These are phyloP conservation scores for Styphnolobium japonicum DNA, from an alignment of 306 rosid species.

Conservation along the genomic window DNA sequence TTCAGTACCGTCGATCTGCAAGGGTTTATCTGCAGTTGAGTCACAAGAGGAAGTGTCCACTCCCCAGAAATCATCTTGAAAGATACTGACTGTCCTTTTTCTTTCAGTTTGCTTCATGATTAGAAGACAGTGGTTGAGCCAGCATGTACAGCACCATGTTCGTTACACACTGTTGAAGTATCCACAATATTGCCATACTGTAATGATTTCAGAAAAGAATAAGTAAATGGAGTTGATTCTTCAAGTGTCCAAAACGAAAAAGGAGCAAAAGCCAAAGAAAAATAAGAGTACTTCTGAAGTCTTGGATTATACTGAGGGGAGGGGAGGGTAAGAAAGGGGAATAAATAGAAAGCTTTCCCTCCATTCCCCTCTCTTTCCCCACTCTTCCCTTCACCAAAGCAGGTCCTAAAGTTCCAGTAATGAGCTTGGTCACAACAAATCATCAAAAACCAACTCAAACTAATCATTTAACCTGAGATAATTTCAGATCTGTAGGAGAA, in stretches of 20 bases:
- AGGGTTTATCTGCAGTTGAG: conserved; percentile 5
- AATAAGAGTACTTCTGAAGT: not conserved
- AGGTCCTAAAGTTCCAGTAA: not conserved
- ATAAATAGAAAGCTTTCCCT: not conserved
- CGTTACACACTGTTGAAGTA: not conserved
- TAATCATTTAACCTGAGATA: not conserved
- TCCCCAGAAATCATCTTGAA: not conserved
- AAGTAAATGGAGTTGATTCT: not conserved
- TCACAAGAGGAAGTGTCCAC: conserved; percentile 28
- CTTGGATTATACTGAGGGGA: not conserved
- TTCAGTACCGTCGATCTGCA: not conserved
- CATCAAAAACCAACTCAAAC: conserved; percentile 9
- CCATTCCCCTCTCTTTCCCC: not conserved
- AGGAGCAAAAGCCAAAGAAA: not conserved
- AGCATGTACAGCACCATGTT: not conserved
- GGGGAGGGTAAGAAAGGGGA: not conserved
- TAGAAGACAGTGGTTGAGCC: not conserved
- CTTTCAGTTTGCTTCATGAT: not conserved
- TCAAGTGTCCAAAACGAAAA: not conserved
- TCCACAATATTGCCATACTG: conserved; percentile 19
- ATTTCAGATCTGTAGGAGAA: conserved; percentile 11
- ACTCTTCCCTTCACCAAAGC: not conserved
- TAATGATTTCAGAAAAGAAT: conserved; percentile 12
- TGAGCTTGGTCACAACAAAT: not conserved
- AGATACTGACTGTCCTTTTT: not conserved